Percentiles rank a stretch among this genome's conserved stretches.
These are phyloP conservation scores for Daedalea quercina DNA, from an alignment of 768 basidiomycete species.

Conservation along the genomic window DNA sequence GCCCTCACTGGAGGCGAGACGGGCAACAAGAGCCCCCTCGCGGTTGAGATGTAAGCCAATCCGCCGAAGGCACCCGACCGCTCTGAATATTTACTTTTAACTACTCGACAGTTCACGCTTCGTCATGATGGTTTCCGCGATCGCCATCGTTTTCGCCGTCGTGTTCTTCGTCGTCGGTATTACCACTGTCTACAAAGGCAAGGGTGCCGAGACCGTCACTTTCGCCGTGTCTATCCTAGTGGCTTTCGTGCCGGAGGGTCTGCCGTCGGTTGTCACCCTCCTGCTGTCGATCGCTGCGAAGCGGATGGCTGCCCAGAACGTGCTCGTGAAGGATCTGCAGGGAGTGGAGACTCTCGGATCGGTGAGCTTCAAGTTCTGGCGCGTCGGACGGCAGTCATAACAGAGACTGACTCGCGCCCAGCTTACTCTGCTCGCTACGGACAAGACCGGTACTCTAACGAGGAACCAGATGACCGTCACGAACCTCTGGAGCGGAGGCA, in stretches of 20 bases:
- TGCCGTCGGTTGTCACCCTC: conserved; percentile 63
- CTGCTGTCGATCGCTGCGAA: conserved; percentile 64
- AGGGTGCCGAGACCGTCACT: conserved; percentile 52
- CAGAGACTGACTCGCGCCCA: conserved; percentile 12
- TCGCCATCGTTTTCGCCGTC: conserved; percentile 55
- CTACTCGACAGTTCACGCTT: conserved; percentile 47
- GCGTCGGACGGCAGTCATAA: background rate
- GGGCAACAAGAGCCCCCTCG: conserved; percentile 62
- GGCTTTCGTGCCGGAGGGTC: conserved; percentile 55
- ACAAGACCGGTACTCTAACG: conserved; percentile 68
- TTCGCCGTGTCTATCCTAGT: conserved; percentile 57
- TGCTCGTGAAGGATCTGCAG: conserved; percentile 69
- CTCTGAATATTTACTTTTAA: background rate
- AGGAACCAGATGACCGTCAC: conserved; percentile 69
- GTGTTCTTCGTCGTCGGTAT: conserved; percentile 64
- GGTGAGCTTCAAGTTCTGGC: background rate
- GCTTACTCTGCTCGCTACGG: conserved; percentile 62
- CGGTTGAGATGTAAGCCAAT: conserved; percentile 49
- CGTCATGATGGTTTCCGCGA: conserved; percentile 53
- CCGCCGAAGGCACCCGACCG: conserved; percentile 1
- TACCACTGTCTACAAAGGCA: conserved; percentile 58
- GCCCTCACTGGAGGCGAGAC: conserved; percentile 56
- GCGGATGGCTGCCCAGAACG: conserved; percentile 65
- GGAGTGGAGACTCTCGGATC: conserved; percentile 61
- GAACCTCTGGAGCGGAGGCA: conserved; percentile 56